Conservation (phyloP, 1,139 yeast species). For the Blastobotrys arbuscula region DNA sequence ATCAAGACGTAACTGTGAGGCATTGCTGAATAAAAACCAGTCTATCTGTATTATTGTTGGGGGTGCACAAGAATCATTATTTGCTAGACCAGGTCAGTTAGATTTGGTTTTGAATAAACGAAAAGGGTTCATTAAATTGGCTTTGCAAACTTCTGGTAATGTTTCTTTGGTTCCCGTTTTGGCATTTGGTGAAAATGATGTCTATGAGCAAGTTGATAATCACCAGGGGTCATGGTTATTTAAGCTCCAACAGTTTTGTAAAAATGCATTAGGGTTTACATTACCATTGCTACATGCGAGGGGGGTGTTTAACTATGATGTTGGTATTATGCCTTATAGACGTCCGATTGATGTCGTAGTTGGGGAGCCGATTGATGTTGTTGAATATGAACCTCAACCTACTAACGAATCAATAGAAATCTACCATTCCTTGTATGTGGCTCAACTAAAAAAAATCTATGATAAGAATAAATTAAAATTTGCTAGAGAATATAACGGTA, state of each 20-base stretch:
- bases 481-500: conserved; percentile 18
- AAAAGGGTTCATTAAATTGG: conserved; percentile 84
- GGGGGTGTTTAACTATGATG: conserved; percentile 87
- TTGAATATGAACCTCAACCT: conserved; percentile 43
- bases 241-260: conserved; percentile 65
- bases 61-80: conserved; percentile 86
- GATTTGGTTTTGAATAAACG: conserved; percentile 71
- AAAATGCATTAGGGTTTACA: conserved; percentile 70
- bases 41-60: conserved; percentile 90
- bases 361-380: conserved; percentile 76
- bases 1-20: conserved; percentile 63
- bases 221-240: conserved; percentile 47
- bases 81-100: conserved; percentile 56
- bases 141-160: conserved; percentile 65
- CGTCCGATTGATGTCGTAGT: conserved; percentile 67
- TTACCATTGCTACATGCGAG: conserved; percentile 89
- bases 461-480: conserved; percentile 61
- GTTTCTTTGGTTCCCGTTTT: conserved; percentile 79
- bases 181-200: conserved; percentile 85
- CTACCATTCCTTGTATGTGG: conserved; percentile 69
- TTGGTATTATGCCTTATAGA: conserved; percentile 84
- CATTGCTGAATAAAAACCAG: conserved; percentile 52
- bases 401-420: conserved; percentile 48
- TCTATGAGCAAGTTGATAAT: conserved; percentile 61
- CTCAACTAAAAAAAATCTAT: conserved; percentile 59